A percentile compares a stretch with the other conserved stretches of the same genome.
Conservation (phyloP, 2,329 filamentous ascomycete species). For the Chalaropsis ovoidea region DNA sequence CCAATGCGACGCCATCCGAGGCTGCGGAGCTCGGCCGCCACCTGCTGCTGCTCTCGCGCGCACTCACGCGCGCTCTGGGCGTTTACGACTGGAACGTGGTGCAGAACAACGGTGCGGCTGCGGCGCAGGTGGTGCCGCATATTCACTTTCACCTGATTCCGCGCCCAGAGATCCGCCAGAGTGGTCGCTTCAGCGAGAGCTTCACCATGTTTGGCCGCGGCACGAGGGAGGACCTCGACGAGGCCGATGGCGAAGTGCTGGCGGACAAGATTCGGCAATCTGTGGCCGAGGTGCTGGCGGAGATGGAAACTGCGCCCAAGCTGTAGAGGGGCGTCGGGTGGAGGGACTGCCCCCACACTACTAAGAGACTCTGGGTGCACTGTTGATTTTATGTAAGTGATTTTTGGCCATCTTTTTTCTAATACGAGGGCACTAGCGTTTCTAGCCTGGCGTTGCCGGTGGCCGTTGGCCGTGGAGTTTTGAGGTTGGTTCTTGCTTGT, state of each 20-base stretch:
- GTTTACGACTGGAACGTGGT: constrained; percentile 89
- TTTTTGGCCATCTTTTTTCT: background rate
- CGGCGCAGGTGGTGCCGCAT: constrained; percentile 86
- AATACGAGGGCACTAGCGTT: background rate
- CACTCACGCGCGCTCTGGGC: constrained; percentile 58
- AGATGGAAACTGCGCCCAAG: constrained; percentile 32
- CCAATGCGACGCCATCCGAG: constrained; percentile 48
- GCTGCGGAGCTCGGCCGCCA: constrained; percentile 55
- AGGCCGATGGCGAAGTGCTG: constrained; percentile 56
- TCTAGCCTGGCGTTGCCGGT: background rate
- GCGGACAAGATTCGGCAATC: constrained; percentile 45
- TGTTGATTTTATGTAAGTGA: background rate
- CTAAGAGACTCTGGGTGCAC: no score
- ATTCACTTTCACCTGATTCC: constrained; percentile 94
- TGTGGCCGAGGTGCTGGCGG: constrained; percentile 40
- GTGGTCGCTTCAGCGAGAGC: constrained; percentile 47
- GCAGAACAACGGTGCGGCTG: constrained; percentile 85
- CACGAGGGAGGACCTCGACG: constrained; percentile 61
- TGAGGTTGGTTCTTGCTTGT: constrained; percentile 18
- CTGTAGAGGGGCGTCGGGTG: background rate
- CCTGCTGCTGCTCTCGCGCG: constrained; percentile 62
- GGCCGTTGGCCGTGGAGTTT: background rate
- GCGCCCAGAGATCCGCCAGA: constrained; percentile 55
- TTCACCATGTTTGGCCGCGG: constrained; percentile 80
- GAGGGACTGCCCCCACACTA: background rate